Base-by-base conservation (phyloP, 257 asterid genomes). In the Catharanthus roseus region DNA sequence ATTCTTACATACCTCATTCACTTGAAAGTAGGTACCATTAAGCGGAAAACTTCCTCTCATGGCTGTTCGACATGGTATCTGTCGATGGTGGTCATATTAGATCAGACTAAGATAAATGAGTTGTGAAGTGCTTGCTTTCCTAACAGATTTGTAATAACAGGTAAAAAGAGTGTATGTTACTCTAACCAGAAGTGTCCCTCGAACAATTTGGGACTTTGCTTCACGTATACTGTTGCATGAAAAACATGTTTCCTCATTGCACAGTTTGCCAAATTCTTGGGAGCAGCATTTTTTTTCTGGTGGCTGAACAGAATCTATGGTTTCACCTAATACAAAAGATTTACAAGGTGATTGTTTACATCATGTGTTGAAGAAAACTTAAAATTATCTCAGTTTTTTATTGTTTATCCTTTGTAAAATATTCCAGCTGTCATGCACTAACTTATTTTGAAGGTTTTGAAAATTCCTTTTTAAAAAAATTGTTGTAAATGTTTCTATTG, bases 21-120 rank as follows among this genome's bases (percentile, higher is more conserved):
- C 99, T 88, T 93, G 99, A 70, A 93, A 93, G 77, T 93, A 93
- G 36, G 99, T 93, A 67, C 99, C 99, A 79, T 93, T 93, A 54
- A 93, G 87, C 10, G 99, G 99, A 84, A 93, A 93, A 85, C 99
- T 93, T 78, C 99, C 99, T 80, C 93, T 86, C 97, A 88, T 93
- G 71, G 97, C 99, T 74, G 97, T 93, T 85, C 99, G 90, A 79
- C 99, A 91, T 56, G 97, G 97, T 82, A 91, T 84, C 97, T 95
- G 88, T 78, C 69, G 78, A 65, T 71, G 68, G 53, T 73, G 72
- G 69, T 53, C 26, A 83, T 72, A 82, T 75, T 61, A 77, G 82
- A 61, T 66, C 50, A 26, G 66, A 65, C 64, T 21, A 67, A 47
- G 60, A 19, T 44, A 50, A 31, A n/a, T 61, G 1, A 23, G 54